Percentiles rank a stretch among this genome's conserved stretches.
phyloP scores from a whole-genome alignment of 257 asterid genomes.

The Phtheirospermum japonicum region DNA sequence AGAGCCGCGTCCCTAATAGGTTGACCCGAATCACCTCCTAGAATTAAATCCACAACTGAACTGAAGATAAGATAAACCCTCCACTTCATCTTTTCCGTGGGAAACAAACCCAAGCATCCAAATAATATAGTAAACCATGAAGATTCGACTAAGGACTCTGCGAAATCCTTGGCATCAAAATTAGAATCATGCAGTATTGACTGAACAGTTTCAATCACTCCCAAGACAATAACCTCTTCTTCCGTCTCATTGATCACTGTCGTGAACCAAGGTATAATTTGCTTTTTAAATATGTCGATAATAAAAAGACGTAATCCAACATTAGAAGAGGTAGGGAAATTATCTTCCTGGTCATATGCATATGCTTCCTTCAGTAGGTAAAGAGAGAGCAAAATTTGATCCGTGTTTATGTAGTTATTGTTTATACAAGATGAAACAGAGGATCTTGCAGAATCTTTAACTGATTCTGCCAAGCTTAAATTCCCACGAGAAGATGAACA shows the following conservation, averaged over 20 bases:
- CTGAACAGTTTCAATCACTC: constrained; percentile 71
- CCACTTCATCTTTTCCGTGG: constrained; percentile 63
- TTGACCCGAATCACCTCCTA: constrained; percentile 66
- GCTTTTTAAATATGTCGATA: constrained; percentile 45
- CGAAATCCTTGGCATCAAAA: constrained; percentile 46
- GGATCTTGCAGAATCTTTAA: constrained; percentile 55
- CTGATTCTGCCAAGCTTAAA: constrained; percentile 47
- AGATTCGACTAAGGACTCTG: constrained; percentile 55
- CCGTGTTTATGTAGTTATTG: constrained; percentile 39
- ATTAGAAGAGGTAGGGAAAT: constrained; percentile 30
- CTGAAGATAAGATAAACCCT: constrained; percentile 64
- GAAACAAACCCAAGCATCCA: constrained; percentile 89
- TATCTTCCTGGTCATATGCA: constrained; percentile 45
- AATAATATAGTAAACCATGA: constrained; percentile 84
- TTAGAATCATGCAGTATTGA: constrained; percentile 56
- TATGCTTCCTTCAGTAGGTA: constrained; percentile 85
- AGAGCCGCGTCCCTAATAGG: constrained; percentile 62
- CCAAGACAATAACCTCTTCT: constrained; percentile 69
- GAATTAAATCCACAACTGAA: constrained; percentile 57
- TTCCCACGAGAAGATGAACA: constrained; percentile 60
- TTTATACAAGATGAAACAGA: constrained; percentile 52
- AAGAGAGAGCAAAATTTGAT: constrained; percentile 70
- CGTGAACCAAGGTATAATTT: constrained; percentile 80
- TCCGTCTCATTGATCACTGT: constrained; percentile 50
- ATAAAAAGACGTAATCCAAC: constrained; percentile 45